Evolutionary conservation across 2,329 filamentous ascomycete genomes (phyloP).

Genomic region (Sporothrix euskadiensis): DNA sequence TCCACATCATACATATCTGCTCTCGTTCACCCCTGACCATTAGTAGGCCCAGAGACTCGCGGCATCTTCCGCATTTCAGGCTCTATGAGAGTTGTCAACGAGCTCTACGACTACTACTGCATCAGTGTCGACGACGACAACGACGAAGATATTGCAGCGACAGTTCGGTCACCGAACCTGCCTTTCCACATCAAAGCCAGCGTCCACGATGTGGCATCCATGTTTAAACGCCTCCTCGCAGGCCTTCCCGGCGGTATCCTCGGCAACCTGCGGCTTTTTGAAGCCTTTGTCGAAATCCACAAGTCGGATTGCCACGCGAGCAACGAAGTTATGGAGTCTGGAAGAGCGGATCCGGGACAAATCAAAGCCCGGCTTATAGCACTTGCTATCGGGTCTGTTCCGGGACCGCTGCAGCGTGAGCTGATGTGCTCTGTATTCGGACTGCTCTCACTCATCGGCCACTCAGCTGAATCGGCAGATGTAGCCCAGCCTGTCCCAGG

Average conservation of each 20-base stretch:
- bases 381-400: conserved; percentile 60
- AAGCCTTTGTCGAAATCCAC: conserved; percentile 62
- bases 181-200: conserved; percentile 61
- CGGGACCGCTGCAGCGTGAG: conserved; percentile 61
- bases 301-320: conserved; percentile 35
- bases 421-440: conserved; percentile 69
- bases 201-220: conserved; percentile 65
- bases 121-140: conserved; percentile 49
- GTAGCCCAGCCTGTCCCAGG: conserved; percentile 55
- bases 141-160: conserved; percentile 51
- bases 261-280: conserved; percentile 62
- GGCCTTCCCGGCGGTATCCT: conserved; percentile 66
- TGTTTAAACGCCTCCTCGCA: conserved; percentile 65
- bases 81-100: conserved; percentile 56
- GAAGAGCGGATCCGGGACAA: conserved; percentile 54
- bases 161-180: conserved; percentile 59
- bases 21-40: neutral
- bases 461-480: conserved; percentile 53
- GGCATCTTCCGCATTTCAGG: conserved; percentile 67
- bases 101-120: conserved; percentile 66
- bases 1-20: neutral
- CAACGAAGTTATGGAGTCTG: conserved; percentile 44
- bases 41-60: conserved; percentile 46
- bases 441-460: conserved; percentile 61
- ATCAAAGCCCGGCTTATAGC: conserved; percentile 66